Base-by-base conservation (phyloP, 2,329 filamentous ascomycete genomes). In the Westerdykella aurantiaca region DNA sequence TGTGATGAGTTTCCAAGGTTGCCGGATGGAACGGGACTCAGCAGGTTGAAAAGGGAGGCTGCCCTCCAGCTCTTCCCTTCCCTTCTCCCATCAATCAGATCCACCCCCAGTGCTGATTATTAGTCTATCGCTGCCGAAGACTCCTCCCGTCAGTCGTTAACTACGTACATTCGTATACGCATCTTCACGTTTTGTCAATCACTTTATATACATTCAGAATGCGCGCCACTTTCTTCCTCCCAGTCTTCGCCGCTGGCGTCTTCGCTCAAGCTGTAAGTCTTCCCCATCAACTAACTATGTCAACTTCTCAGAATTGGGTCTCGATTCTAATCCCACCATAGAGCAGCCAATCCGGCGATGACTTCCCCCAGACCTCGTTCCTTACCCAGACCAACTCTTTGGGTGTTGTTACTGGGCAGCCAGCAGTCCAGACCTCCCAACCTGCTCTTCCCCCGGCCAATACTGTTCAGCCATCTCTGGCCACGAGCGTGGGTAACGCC, bases 351-450 rank as follows among this genome's bases (percentile, higher is more conserved):
- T 53, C 55, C 31, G 42, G 44, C 48, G 58, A 62, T 46, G 47
- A 55, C 38, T 53, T 46, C 52, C 57, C 58, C 34, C 57, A 62
- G 53, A 65, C 61, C 42, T 40, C 41, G 14, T 60, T 48, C 51
- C 53, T 63, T 43, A 43, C 43, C 37, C 45, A 58, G 56, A 64
- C 64, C 48, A 56, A 66, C 56, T 65, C 63, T 21, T 55, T 56
- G 22, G 62, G 62, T 39, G 62, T 67, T 11, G 52, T 66, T 4
- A 67, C 63, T 22, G 63, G 61, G 49, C 47, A 51, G 49, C 50
- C 58, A 11, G 45, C 50, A 6, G 47, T 48, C 22, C 56, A 45
- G 14, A 66, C 60, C 29, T 43, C 41, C 10, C 52, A 55, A 37
- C 53, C 57, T 38, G 43, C 40, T 35, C 54, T 60, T 50, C 61